Evolutionary conservation across 1,139 yeast genomes (phyloP), one percentile per base, ranked within the genome.

Genomic region (Yamadazyma buinensis): DNA sequence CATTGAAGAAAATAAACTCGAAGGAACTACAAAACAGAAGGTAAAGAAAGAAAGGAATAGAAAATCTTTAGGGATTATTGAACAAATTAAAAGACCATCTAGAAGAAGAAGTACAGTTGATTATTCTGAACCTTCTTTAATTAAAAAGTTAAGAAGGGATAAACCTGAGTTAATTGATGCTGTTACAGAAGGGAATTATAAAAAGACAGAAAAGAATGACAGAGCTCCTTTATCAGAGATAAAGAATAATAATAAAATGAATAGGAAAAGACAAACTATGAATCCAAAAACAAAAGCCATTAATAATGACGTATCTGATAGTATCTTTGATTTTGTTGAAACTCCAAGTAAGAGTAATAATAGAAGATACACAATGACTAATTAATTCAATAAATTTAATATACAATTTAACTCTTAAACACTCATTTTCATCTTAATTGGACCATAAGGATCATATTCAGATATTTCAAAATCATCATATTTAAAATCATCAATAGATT

Each of bases 351-450:
- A 30, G 28, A 43, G 43, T 26, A 47, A 23, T 15, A 41, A 30
- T 29, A 43, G 43, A 28, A 47, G 44, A 32, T 38, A 47, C 28
- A 43, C 43, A 17, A 36, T 38, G 32, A 34, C 38, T 33, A 28
- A 38, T 30, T 35, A 32, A 15, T 33, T 26, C 19, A 19, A 18
- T 18, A 32, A 24, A 32, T 32, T 29, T 23, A 31, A 14, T 21
- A n/a, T 14, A 13, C 2, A 13, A 7, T 13, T 10, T 26, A 8
- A 19, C 19, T 4, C 23, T 30, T 54, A 75, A 31, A 76, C 81
- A 57, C 81, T 76, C 82, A 76, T 76, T 74, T 61, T 86, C 99
- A 92, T 92, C 48, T 84, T 86, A 47, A 92, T 90, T 40, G 80
- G 79, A 5, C 79, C 75, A 54, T 87, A 81, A 2, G 97, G 97